Percentiles rank a stretch among this genome's conserved stretches.
Evolutionary conservation across 2,329 filamentous ascomycete species (phyloP).

Genomic region (Penicillium sp.): DNA sequence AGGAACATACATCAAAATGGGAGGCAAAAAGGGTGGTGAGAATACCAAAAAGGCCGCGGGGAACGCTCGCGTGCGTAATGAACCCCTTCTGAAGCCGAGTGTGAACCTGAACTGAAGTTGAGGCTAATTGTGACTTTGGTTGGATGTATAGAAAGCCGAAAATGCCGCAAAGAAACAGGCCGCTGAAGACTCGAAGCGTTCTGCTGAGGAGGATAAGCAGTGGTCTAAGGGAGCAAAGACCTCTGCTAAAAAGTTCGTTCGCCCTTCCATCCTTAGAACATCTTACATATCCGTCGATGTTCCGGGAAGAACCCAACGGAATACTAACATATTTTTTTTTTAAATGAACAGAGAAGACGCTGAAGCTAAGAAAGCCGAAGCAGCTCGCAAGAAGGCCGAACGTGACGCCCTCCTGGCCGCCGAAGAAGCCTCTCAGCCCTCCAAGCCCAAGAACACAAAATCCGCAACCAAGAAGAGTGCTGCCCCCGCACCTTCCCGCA

Average conservation of each 20-base stretch:
- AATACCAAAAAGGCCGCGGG: slow-evolving; percentile 88
- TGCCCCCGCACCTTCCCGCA: slow-evolving; percentile 11
- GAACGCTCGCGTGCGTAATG: slow-evolving; percentile 64
- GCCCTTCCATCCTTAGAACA: not conserved
- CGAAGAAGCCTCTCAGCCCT: slow-evolving; percentile 73
- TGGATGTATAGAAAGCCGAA: slow-evolving; percentile 74
- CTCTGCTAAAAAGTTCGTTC: slow-evolving; percentile 80
- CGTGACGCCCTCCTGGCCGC: slow-evolving; percentile 80
- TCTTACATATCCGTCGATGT: too few species aligned
- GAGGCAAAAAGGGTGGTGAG: slow-evolving; percentile 72
- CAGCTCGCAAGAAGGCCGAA: slow-evolving; percentile 88
- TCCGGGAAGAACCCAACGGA: not conserved
- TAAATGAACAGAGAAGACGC: slow-evolving; percentile 71
- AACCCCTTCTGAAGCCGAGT: not conserved
- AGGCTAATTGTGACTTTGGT: not conserved
- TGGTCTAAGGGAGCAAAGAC: slow-evolving; percentile 89
- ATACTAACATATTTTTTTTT: not conserved
- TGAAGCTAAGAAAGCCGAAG: slow-evolving; percentile 80
- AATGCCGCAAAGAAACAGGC: slow-evolving; percentile 80
- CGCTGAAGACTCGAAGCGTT: slow-evolving; percentile 68
- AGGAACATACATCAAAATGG: slow-evolving; percentile 58
- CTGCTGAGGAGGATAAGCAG: slow-evolving; percentile 71
- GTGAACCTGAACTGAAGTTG: not conserved
- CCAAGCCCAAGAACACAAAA: slow-evolving; percentile 65
- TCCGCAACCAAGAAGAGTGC: slow-evolving; percentile 54